These are phyloP conservation scores for Ustilago hordei DNA, from an alignment of 1,284 basidiomycete genomes.

Conservation along the genomic window DNA sequence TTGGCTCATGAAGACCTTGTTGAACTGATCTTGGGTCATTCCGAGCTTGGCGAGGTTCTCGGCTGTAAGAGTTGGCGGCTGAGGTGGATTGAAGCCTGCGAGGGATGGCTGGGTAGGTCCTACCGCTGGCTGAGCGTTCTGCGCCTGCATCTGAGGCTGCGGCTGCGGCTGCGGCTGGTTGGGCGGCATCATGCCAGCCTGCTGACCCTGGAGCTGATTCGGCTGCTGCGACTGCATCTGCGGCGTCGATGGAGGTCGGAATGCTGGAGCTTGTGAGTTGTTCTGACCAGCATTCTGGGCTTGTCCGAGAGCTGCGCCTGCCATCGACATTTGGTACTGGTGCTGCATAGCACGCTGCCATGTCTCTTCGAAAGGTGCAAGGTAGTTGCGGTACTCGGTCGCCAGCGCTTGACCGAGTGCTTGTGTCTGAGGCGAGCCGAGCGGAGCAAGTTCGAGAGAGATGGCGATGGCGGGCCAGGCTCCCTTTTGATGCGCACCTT, in stretches of 20 bases:
- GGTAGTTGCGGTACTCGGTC: conserved; percentile 56
- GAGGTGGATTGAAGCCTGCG: conserved; percentile 49
- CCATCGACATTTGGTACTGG: conserved; percentile 61
- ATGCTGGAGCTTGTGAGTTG: conserved; percentile 25
- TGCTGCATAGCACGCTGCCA: conserved; percentile 66
- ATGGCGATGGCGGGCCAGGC: conserved; percentile 61
- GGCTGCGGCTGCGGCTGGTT: conserved; percentile 27
- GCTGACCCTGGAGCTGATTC: conserved; percentile 32
- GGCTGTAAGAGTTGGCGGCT: conserved; percentile 44
- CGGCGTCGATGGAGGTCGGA: conserved; percentile 43
- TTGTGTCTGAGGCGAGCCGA: conserved; percentile 55
- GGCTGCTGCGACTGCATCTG: conserved; percentile 52
- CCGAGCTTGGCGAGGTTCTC: conserved; percentile 53
- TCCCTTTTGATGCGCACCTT: conserved; percentile 58
- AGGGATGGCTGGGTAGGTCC: conserved; percentile 32
- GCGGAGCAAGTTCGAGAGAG: conserved; percentile 56
- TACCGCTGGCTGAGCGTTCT: conserved; percentile 15
- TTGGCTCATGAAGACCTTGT: conserved; percentile 45
- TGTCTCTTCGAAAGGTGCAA: conserved; percentile 64
- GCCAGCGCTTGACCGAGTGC: conserved; percentile 52
- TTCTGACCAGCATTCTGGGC: conserved; percentile 15
- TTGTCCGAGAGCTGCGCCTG: conserved; percentile 35
- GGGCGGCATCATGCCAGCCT: conserved; percentile 36
- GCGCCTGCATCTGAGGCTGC: conserved; percentile 36
- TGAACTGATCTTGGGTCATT: conserved; percentile 56